Evolutionary conservation across 495 filamentous ascomycete genomes (phyloP), one percentile per base, ranked within the genome.

Genomic region (Penicillium coffeae): DNA sequence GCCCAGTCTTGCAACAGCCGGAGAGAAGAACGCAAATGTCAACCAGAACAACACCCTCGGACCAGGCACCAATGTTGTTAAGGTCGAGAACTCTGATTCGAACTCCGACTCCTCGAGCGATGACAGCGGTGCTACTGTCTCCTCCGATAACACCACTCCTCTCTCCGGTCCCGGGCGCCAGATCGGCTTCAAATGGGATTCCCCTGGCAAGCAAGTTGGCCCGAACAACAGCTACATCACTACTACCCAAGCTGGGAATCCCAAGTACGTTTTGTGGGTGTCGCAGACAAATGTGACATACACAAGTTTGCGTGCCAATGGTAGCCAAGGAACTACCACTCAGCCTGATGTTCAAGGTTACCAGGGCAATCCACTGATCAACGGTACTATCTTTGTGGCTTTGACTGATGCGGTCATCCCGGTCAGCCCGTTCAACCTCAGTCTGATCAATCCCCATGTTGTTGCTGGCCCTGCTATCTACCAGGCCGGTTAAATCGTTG

Each of bases 221-320:
- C 90, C 89, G 1, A 91, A 96, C 60, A 86, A 86, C 60, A 84
- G 76, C 55, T 95, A 95, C 58, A 56, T 89, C 15, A 95, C 90
- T 0, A 68, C 76, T 5, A 77, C 75, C 1, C 53, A 52, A 10
- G 87, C 84, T 3, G 77, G 78, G 1, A 50, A 58, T 2, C 84
- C 88, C 0, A 62, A 64, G 34, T 96, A 76, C 33, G 90, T 90
- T 1, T 78, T 78, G 0, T 96, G 88, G 89, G 79, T 86, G 8
- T 75, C 70, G n/a, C 90, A 94, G 77, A 69, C 94, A 25, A 95
- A 96, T 53, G 73, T 89, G 19, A 95, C 90, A 0, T 94, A 94
- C 63, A 81, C 88, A 2, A 73, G 83, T 1, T 65, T 95, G 51
- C 76, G 64, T 4, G 59, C 74, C 1, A 72, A 56, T 45, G 64